These are phyloP conservation scores for Heliamphora pulchella DNA, from an alignment of 179 eudicot genomes.

Conservation along the genomic window DNA sequence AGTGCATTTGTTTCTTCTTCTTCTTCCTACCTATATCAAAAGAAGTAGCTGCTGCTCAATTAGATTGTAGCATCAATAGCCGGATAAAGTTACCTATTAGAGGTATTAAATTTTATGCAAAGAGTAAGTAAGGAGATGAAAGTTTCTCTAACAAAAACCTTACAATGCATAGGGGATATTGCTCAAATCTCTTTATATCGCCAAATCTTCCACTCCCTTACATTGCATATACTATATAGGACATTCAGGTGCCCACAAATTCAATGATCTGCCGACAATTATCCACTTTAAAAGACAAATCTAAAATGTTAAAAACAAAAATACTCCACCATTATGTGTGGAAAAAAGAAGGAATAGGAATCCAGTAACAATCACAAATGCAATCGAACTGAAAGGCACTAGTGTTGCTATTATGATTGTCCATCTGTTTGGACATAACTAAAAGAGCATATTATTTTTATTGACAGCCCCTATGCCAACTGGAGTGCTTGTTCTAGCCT, in stretches of 20 bases:
- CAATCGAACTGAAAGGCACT: too few species aligned
- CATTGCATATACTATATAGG: neutral
- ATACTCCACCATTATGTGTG: too few species aligned
- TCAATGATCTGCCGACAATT: neutral
- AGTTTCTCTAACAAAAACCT: neutral
- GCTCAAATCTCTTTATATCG: neutral
- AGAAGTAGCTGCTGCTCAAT: neutral
- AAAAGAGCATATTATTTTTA: too few species aligned
- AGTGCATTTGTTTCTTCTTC: neutral
- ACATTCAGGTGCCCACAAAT: neutral
- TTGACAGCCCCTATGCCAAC: too few species aligned
- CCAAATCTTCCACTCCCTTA: neutral
- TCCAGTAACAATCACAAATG: neutral
- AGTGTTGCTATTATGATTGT: too few species aligned
- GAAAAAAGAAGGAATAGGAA: too few species aligned
- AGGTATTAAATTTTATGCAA: neutral
- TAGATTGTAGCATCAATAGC: neutral
- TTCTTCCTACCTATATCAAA: neutral
- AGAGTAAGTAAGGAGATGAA: neutral
- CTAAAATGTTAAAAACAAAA: neutral
- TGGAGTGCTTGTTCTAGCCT: too few species aligned
- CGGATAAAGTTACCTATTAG: neutral
- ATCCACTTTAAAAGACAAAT: too few species aligned
- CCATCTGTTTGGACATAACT: too few species aligned
- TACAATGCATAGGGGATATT: constrained; percentile 3